Conservation (phyloP, 1,284 basidiomycete genomes). For the Leccinum pseudoinsigne region DNA sequence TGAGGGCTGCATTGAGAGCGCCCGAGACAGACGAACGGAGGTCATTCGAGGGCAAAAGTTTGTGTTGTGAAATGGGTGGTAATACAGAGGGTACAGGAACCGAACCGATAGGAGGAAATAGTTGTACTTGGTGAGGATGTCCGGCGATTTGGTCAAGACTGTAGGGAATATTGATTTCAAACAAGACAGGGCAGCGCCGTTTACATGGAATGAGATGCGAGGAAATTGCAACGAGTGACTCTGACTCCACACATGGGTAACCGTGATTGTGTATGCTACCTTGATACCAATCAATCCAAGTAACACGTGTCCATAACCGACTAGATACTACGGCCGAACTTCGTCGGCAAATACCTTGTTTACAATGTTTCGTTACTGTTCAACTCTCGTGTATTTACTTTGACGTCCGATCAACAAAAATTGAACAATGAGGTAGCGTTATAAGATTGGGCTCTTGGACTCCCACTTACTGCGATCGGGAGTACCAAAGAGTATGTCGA, state of each 20-base stretch:
- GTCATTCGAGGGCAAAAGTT: conserved; percentile 26
- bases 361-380: no score
- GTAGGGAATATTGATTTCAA: conserved; percentile 46
- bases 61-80: conserved; percentile 24
- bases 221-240: conserved; percentile 43
- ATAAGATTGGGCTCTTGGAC: conserved; percentile 10
- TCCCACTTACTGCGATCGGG: conserved; percentile 16
- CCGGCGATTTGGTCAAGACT: conserved; percentile 41
- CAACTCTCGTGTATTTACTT: no score
- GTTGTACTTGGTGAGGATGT: conserved; percentile 24
- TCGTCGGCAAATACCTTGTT: no score
- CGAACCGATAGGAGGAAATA: conserved; percentile 14
- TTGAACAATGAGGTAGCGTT: no score
- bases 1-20: conserved; percentile 48
- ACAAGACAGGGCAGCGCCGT: conserved; percentile 43
- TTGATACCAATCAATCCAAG: no score
- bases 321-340: no score
- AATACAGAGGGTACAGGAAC: conserved; percentile 8
- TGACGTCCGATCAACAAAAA: no score
- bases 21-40: conserved; percentile 38
- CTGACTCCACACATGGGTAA: conserved; percentile 20
- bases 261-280: no score
- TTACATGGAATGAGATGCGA: conserved; percentile 45
- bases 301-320: no score
- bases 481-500: conserved; percentile 53